These are phyloP conservation scores for Posidonia australis DNA, from an alignment of 106 monocot genomes.

Conservation along the genomic window DNA sequence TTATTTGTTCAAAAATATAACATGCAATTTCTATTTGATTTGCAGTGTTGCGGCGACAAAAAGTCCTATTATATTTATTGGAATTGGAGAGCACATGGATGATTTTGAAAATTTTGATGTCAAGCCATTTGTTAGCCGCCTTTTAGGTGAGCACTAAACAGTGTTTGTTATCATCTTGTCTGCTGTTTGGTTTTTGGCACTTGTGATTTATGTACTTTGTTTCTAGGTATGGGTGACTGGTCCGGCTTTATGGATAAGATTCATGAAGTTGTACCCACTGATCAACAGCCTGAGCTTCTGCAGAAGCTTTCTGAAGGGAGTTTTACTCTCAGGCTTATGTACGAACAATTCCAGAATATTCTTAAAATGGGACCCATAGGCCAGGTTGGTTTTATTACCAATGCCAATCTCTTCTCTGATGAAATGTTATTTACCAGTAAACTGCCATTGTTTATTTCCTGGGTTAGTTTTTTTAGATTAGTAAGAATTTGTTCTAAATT, in stretches of 20 bases:
- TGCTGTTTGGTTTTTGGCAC: neutral
- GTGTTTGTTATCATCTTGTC: neutral
- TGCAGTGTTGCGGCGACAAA: conserved; percentile 97
- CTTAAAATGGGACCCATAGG: conserved; percentile 94
- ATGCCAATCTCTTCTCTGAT: too few species aligned
- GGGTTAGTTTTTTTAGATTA: too few species aligned
- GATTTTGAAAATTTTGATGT: conserved; percentile 99
- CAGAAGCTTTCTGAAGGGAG: conserved; percentile 92
- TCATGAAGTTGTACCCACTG: conserved; percentile 92
- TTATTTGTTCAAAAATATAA: neutral
- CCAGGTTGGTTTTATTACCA: conserved; percentile 37
- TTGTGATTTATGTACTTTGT: neutral
- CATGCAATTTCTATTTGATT: neutral
- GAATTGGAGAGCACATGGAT: conserved; percentile 98
- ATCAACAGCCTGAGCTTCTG: conserved; percentile 95
- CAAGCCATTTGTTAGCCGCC: conserved; percentile 97
- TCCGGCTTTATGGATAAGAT: conserved; percentile 99
- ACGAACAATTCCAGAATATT: conserved; percentile 89
- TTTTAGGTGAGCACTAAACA: conserved; percentile 47
- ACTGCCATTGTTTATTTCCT: too few species aligned
- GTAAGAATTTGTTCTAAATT: too few species aligned
- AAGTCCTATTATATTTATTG: conserved; percentile 97
- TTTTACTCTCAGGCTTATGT: conserved; percentile 88
- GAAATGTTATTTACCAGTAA: too few species aligned
- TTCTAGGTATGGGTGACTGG: conserved; percentile 91